These are phyloP conservation scores for Sisymbrium irio DNA, from an alignment of 345 rosid genomes.

Conservation along the genomic window DNA sequence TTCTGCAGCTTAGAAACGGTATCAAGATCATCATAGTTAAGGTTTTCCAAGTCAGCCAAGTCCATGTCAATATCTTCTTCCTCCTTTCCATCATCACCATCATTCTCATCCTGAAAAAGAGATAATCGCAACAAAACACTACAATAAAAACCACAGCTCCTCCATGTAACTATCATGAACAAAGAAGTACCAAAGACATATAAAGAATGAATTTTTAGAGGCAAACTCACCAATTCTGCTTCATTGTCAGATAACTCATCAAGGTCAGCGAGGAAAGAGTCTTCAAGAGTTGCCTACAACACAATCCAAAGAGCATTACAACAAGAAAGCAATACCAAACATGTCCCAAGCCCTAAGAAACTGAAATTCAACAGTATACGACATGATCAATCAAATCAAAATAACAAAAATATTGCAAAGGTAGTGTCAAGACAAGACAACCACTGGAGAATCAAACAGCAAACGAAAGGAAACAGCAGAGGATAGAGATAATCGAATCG, in stretches of 20 bases:
- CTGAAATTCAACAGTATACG: too few relatives aligned
- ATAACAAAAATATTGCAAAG: too few relatives aligned
- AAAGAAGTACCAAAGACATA: neutral
- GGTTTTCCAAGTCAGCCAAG: slow-evolving; percentile 70
- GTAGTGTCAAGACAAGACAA: too few relatives aligned
- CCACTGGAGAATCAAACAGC: too few relatives aligned
- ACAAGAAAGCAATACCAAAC: neutral
- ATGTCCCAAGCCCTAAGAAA: too few relatives aligned
- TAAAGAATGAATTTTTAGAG: neutral
- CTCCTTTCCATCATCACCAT: slow-evolving; percentile 55
- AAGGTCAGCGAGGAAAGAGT: slow-evolving; percentile 91
- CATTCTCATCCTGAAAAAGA: slow-evolving; percentile 64
- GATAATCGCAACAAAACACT: neutral
- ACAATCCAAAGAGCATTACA: too few relatives aligned
- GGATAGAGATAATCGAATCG: too few relatives aligned
- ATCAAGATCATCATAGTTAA: slow-evolving; percentile 81
- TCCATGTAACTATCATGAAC: neutral
- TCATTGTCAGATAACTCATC: slow-evolving; percentile 97
- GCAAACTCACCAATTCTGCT: slow-evolving; percentile 56
- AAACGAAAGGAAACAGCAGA: too few relatives aligned
- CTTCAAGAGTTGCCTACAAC: slow-evolving; percentile 81
- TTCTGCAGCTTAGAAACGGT: slow-evolving; percentile 82
- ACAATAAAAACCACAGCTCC: neutral
- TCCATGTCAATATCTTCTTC: slow-evolving; percentile 83
- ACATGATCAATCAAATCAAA: too few relatives aligned